Percentiles rank a stretch among this genome's conserved stretches.
phyloP scores from a whole-genome alignment of 768 basidiomycete species.

The Pleurotus ostreatus region DNA sequence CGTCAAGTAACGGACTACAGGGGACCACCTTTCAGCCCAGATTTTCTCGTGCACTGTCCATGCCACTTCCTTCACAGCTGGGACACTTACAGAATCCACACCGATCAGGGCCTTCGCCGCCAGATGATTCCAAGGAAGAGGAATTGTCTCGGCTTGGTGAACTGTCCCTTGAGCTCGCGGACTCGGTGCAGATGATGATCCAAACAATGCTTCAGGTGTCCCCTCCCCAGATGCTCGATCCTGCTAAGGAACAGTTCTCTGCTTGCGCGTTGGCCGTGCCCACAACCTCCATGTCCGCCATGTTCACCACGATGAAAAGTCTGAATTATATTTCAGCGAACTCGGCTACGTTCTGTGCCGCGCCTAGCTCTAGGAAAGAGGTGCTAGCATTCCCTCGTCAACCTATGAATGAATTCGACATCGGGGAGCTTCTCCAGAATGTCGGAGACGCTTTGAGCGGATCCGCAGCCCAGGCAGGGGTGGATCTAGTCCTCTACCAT shows the following conservation, averaged over 20 bases:
- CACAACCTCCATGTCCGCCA: slow-evolving; percentile 80
- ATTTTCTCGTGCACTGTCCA: slow-evolving; percentile 74
- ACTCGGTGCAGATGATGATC: slow-evolving; percentile 85
- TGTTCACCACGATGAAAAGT: slow-evolving; percentile 90
- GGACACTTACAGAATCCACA: slow-evolving; percentile 69
- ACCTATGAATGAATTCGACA: slow-evolving; percentile 71
- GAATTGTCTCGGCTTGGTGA: slow-evolving; percentile 48
- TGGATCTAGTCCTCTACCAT: slow-evolving; percentile 89
- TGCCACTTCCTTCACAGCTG: slow-evolving; percentile 79
- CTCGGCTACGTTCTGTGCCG: slow-evolving; percentile 50
- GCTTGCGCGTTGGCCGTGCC: slow-evolving; percentile 86
- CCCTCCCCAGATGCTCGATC: slow-evolving; percentile 85
- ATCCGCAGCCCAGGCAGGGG: slow-evolving; percentile 75
- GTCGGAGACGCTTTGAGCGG: slow-evolving; percentile 88
- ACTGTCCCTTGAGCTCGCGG: slow-evolving; percentile 84
- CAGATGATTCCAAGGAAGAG: slow-evolving; percentile 45
- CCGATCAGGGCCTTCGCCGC: slow-evolving; percentile 63
- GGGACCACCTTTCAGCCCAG: slow-evolving; percentile 13
- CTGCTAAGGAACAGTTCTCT: slow-evolving; percentile 91
- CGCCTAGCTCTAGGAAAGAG: neutral
- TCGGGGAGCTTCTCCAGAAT: slow-evolving; percentile 86
- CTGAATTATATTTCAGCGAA: slow-evolving; percentile 93
- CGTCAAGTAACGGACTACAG: neutral
- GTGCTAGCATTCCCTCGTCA: slow-evolving; percentile 13
- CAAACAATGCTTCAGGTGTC: slow-evolving; percentile 90